These are phyloP conservation scores for Prosopis cineraria DNA, from an alignment of 306 rosid species.

Conservation along the genomic window DNA sequence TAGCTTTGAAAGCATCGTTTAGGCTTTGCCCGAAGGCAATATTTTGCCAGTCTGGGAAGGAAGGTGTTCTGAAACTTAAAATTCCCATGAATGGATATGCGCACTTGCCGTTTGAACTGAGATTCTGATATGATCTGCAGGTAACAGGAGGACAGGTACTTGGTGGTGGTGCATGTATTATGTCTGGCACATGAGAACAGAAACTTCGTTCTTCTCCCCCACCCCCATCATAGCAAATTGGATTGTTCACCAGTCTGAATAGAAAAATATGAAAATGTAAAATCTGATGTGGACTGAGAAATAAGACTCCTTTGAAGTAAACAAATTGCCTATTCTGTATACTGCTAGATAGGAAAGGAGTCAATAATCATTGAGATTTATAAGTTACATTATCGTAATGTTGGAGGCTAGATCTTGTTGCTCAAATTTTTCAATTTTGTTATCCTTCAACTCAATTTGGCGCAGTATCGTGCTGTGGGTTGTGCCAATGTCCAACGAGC, in stretches of 20 bases:
- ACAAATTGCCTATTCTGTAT: neutral
- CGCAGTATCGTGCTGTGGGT: neutral
- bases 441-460: slow-evolving; percentile 22
- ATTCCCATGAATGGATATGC: slow-evolving; percentile 53
- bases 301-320: neutral
- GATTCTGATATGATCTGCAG: slow-evolving; percentile 37
- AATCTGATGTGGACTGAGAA: neutral
- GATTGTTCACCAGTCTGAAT: slow-evolving; percentile 51
- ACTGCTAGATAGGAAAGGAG: neutral
- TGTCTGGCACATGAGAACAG: slow-evolving; percentile 29
- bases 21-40: neutral
- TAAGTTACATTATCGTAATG: slow-evolving; percentile 28
- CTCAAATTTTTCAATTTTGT: neutral
- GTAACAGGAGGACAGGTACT: slow-evolving; percentile 24
- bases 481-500: slow-evolving; percentile 35
- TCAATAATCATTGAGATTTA: neutral
- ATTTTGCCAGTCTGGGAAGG: slow-evolving; percentile 37
- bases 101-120: slow-evolving; percentile 61
- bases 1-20: neutral
- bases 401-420: neutral
- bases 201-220: neutral
- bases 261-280: neutral
- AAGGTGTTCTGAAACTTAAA: slow-evolving; percentile 47
- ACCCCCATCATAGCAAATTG: slow-evolving; percentile 38
- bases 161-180: neutral